A percentile compares a stretch with the other conserved stretches of the same genome.
These are phyloP conservation scores for Saccharomyces hybrid DNA, from an alignment of 1,139 yeast species.

Conservation along the genomic window DNA sequence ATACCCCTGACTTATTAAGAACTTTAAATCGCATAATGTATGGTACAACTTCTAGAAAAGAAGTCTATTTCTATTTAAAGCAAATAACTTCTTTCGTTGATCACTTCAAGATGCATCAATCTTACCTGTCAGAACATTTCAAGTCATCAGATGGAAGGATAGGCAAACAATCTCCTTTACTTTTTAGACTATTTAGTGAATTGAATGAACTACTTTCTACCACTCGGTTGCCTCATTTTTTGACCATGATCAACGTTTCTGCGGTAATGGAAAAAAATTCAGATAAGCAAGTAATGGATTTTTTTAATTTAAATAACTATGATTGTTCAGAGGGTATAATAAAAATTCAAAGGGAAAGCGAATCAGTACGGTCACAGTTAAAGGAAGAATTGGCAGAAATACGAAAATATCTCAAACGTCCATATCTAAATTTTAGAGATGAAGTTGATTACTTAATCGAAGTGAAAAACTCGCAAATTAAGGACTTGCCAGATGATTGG, in stretches of 20 bases:
- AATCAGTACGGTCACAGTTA: slow-evolving; percentile 37
- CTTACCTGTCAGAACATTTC: slow-evolving; percentile 20
- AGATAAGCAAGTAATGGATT: slow-evolving; percentile 43
- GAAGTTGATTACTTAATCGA: slow-evolving; percentile 70
- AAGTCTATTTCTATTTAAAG: slow-evolving; percentile 52
- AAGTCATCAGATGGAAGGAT: slow-evolving; percentile 19
- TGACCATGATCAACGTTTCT: slow-evolving; percentile 50
- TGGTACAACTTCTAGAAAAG: slow-evolving; percentile 55
- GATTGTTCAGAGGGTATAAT: slow-evolving; percentile 39
- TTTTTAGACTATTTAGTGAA: slow-evolving; percentile 30
- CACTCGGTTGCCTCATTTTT: slow-evolving; percentile 28
- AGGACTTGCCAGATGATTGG: slow-evolving; percentile 65
- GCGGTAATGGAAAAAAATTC: slow-evolving; percentile 47
- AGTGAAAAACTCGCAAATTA: slow-evolving; percentile 52
- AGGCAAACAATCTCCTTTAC: slow-evolving; percentile 25
- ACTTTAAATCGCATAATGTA: slow-evolving; percentile 63
- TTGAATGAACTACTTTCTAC: slow-evolving; percentile 20
- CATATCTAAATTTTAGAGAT: slow-evolving; percentile 50
- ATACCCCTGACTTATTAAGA: slow-evolving; percentile 60
- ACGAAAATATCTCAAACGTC: slow-evolving; percentile 44
- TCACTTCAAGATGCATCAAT: slow-evolving; percentile 29
- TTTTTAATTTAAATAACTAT: slow-evolving; percentile 42
- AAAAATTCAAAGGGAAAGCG: slow-evolving; percentile 38
- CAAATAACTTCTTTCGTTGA: slow-evolving; percentile 37
- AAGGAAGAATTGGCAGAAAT: slow-evolving; percentile 45